Evolutionary conservation across 2,329 filamentous ascomycete genomes (phyloP).

Genomic region (Albifimbria verrucaria): DNA sequence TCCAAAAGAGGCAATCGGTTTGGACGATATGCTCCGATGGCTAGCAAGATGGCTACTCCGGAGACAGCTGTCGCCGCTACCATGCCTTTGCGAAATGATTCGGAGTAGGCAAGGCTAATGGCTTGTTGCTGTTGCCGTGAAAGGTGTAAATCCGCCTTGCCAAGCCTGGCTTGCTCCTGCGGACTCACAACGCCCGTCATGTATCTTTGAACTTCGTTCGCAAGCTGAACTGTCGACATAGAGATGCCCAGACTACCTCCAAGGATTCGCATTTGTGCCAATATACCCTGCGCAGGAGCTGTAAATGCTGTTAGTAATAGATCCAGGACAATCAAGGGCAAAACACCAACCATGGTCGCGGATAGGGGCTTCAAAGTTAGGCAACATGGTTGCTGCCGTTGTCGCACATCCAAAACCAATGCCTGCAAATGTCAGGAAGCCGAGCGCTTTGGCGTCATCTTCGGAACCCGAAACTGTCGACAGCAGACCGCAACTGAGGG

Average conservation of each 20-base stretch:
- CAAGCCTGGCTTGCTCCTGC: conserved; percentile 23
- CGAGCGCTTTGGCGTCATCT: conserved; percentile 43
- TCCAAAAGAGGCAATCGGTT: conserved; percentile 12
- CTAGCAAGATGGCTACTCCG: conserved; percentile 35
- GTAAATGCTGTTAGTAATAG: conserved; percentile 9
- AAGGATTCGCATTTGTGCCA: conserved; percentile 48
- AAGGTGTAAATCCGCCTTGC: conserved; percentile 17
- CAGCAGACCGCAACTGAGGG: conserved; percentile 45
- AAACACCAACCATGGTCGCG: conserved; percentile 41
- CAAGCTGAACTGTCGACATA: conserved; percentile 45
- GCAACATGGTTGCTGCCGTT: conserved; percentile 44
- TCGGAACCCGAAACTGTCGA: conserved; percentile 28
- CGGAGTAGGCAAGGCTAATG: conserved; percentile 36
- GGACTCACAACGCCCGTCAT: conserved; percentile 24
- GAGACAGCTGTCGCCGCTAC: conserved; percentile 39
- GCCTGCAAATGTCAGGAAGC: conserved; percentile 49
- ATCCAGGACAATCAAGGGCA: neutral
- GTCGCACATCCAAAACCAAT: conserved; percentile 50
- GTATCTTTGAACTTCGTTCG: conserved; percentile 23
- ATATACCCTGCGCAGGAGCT: conserved; percentile 51
- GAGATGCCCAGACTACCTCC: conserved; percentile 55
- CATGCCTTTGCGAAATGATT: conserved; percentile 46
- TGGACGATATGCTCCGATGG: conserved; percentile 36
- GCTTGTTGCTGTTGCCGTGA: conserved; percentile 23
- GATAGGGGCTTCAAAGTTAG: conserved; percentile 36